A percentile compares a stretch with the other conserved stretches of the same genome.
These are phyloP conservation scores for Coriaria nepalensis DNA, from an alignment of 306 rosid genomes.

Conservation along the genomic window DNA sequence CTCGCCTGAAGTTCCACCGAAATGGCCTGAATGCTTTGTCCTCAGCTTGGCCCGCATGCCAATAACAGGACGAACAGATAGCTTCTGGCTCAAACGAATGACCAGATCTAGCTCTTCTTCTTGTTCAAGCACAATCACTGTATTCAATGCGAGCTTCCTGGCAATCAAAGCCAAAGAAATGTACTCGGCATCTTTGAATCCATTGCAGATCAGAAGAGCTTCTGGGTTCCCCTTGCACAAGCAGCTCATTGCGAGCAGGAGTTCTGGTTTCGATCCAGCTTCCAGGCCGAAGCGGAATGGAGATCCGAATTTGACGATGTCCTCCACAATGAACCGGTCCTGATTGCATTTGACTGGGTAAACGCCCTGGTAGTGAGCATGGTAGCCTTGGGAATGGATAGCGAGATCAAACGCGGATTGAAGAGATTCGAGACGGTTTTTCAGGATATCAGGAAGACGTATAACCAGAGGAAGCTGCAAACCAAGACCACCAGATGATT, in stretches of 20 bases:
- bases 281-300: conserved; percentile 68
- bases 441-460: conserved; percentile 66
- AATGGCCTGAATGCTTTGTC: conserved; percentile 79
- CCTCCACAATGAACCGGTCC: conserved; percentile 81
- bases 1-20: conserved; percentile 80
- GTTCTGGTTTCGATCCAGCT: conserved; percentile 89
- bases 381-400: conserved; percentile 46
- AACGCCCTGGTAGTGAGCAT: conserved; percentile 78
- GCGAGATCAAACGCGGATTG: conserved; percentile 60
- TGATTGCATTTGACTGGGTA: conserved; percentile 87
- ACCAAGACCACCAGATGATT: conserved; percentile 52
- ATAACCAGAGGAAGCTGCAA: conserved; percentile 66
- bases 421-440: conserved; percentile 59
- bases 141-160: conserved; percentile 53
- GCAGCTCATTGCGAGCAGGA: conserved; percentile 79
- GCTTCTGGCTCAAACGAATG: conserved; percentile 48
- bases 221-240: conserved; percentile 68
- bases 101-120: conserved; percentile 74
- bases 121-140: conserved; percentile 77
- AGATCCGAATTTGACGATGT: conserved; percentile 61
- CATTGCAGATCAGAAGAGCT: conserved; percentile 58
- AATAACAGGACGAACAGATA: conserved; percentile 53
- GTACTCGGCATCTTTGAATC: conserved; percentile 63
- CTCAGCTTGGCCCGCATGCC: conserved; percentile 78
- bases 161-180: conserved; percentile 63